These are phyloP conservation scores for Metschnikowia kunwiensis DNA, from an alignment of 805 yeast genomes.

Conservation along the genomic window DNA sequence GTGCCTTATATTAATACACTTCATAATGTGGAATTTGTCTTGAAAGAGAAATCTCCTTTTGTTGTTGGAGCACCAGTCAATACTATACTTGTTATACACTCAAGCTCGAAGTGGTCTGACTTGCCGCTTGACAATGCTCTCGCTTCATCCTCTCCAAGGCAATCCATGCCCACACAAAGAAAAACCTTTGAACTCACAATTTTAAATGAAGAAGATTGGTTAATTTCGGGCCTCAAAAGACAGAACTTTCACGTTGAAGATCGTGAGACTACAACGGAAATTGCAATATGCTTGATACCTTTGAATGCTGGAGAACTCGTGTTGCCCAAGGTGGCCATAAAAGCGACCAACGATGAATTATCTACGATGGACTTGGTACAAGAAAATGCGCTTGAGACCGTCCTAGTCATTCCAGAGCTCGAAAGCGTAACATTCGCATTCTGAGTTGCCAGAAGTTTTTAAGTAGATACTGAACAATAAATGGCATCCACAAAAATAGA, in stretches of 20 bases:
- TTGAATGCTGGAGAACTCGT: conserved; percentile 68
- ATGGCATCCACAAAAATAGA: too few species aligned
- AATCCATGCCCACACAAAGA: not conserved
- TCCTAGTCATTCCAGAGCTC: conserved; percentile 68
- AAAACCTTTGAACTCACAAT: conserved; percentile 46
- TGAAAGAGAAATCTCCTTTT: conserved; percentile 39
- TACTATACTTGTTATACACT: conserved; percentile 40
- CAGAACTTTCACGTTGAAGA: conserved; percentile 45
- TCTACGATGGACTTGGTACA: conserved; percentile 57
- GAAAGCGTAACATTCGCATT: conserved; percentile 61
- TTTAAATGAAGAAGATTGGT: conserved; percentile 67
- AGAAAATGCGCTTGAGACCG: conserved; percentile 63
- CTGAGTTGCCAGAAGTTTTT: too few species aligned
- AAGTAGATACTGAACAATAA: too few species aligned
- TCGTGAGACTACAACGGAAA: conserved; percentile 11
- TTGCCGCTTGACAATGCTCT: conserved; percentile 2
- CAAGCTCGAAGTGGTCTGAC: conserved; percentile 46
- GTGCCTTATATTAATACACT: conserved; percentile 59
- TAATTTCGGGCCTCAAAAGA: conserved; percentile 67
- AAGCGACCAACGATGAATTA: conserved; percentile 26
- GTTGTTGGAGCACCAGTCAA: conserved; percentile 64
- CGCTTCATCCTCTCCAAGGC: conserved; percentile 16
- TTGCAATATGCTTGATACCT: conserved; percentile 61
- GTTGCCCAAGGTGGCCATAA: conserved; percentile 57
- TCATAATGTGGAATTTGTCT: conserved; percentile 52